Base-by-base conservation (phyloP, 2,329 filamentous ascomycete genomes). In the Catunica adiposa region DNA sequence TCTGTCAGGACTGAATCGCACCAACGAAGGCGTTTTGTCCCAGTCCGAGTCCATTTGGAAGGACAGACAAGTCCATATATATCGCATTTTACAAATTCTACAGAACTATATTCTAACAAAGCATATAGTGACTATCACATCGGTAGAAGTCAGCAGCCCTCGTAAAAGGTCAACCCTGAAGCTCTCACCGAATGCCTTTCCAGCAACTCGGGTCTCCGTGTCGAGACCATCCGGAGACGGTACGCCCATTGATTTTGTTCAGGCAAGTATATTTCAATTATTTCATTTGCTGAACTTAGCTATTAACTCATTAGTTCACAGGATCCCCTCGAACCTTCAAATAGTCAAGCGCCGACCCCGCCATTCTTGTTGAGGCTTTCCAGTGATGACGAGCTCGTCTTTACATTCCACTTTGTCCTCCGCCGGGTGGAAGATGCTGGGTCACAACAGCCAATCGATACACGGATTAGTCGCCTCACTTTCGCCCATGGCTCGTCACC, bases 341-440 rank as follows among this genome's bases (percentile, higher is more conserved):
- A 52, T 52, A 61, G 15, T 62, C 42, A 26, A 26, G 31, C 51
- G 20, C 55, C 50, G 54, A 26, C 23, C 17, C 50, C 42, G 3
- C 29, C 53, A 58, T 94, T 97, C 67, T 78, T 98, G 53, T 74
- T 97, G 57, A 92, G 94, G 66, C 73, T 98, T 48, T 79, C 75
- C 62, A 92, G 89, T 70, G 89, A 94, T 62, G 92, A 97, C 62
- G 92, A 98, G 62, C 80, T 98, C 55, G 80, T 81, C 61, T 94
- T 98, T 70, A 87, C 83, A 63, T 98, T 97, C 67, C 92, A 86
- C 40, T 96, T 97, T 66, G 77, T 92, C 61, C 75, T 95, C 61
- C 73, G 80, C 63, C 73, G 82, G 65, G 62, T 77, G 23, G 70
- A 74, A 38, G 77, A 77, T 50, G 70, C 73, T 34, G 29, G 5